Base-by-base conservation (phyloP, 441 rosid species). In the California macrophylla region DNA sequence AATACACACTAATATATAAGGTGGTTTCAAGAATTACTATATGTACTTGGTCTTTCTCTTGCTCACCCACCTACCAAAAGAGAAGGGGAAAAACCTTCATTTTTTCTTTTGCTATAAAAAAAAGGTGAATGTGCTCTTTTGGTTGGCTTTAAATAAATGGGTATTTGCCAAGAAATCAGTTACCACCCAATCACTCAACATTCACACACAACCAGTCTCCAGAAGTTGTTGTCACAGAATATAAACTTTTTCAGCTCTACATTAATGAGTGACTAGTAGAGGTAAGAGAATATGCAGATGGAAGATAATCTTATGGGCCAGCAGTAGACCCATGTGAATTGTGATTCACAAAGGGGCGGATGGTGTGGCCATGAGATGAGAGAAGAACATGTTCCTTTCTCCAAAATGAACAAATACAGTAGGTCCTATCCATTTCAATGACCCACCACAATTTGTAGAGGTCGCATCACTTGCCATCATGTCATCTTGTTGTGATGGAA, bases 11-110 rank as follows among this genome's bases (percentile, higher is more conserved):
- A n/a, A 50, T 20, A 50, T 20, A 50, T 20, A 50, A 50, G 58
- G 8, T 20, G 21, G 58, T 16, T 50, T n/a, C 58, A 50, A 50
- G 58, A 50, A 50, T 50, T 50, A 50, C 58, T 20, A 1, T 16
- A 69, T 7, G 8, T 9, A 56, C 12, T 12, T 25, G 20, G 3
- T 26, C 34, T 70, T 4, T 40, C 2, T 38, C 32, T 67, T 62
- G 64, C 70, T 45, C 76, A 72, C 68, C 58, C 71, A 70, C 79
- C 72, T 0, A 65, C 73, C 70, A 3, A 25, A 24, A n/a, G 2
- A 50, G 58, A 50, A n/a, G 21, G 9, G 16, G 7, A 16, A n/a
- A 5, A 12, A 16, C 6, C 58, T 50, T 50, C 21, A 50, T 16
- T 50, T 50, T 65, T 6, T 67, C 34, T 45, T 66, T 32, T 13